Percentiles rank a stretch among this genome's conserved stretches.
phyloP scores from a whole-genome alignment of 805 yeast genomes.

The Metschnikowia colocasiae region DNA sequence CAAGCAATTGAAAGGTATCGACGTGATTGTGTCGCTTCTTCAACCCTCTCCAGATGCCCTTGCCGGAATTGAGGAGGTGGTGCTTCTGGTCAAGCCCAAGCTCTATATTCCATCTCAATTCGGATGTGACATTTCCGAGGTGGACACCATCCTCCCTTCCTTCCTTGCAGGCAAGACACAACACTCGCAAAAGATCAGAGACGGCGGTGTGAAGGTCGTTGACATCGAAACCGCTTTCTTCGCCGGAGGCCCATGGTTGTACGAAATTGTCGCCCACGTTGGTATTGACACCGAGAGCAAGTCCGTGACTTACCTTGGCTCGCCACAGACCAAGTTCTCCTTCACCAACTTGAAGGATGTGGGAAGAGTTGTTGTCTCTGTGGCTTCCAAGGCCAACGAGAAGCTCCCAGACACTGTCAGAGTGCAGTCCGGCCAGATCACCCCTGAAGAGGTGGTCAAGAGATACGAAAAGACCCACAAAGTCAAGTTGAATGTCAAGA shows the following conservation, averaged over 20 bases:
- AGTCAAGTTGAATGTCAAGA: conserved; percentile 20
- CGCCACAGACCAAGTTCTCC: conserved; percentile 26
- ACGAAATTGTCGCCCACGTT: conserved; percentile 31
- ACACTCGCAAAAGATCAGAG: conserved; percentile 40
- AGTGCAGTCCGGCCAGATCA: conserved; percentile 38
- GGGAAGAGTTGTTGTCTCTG: conserved; percentile 40
- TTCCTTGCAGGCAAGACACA: conserved; percentile 30
- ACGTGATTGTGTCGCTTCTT: conserved; percentile 48
- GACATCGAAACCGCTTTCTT: conserved; percentile 42
- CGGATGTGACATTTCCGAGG: conserved; percentile 43
- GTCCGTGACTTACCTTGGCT: conserved; percentile 41
- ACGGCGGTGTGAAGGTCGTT: conserved; percentile 45
- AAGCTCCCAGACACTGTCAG: conserved; percentile 43
- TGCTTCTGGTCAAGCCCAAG: conserved; percentile 42
- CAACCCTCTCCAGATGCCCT: conserved; percentile 30
- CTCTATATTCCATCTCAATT: conserved; percentile 59
- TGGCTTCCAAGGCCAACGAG: conserved; percentile 31
- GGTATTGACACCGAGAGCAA: conserved; percentile 33
- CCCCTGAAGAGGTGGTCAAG: conserved; percentile 36
- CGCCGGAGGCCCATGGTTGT: conserved; percentile 31
- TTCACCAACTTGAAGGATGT: conserved; percentile 33
- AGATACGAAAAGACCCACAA: conserved; percentile 39
- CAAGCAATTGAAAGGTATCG: conserved; percentile 43
- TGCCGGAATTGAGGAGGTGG: conserved; percentile 36
- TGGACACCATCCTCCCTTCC: conserved; percentile 29